Percentiles rank a stretch among this genome's conserved stretches.
Evolutionary conservation across 2,329 filamentous ascomycete species (phyloP).

Genomic region (Tolypocladium guangdongense): DNA sequence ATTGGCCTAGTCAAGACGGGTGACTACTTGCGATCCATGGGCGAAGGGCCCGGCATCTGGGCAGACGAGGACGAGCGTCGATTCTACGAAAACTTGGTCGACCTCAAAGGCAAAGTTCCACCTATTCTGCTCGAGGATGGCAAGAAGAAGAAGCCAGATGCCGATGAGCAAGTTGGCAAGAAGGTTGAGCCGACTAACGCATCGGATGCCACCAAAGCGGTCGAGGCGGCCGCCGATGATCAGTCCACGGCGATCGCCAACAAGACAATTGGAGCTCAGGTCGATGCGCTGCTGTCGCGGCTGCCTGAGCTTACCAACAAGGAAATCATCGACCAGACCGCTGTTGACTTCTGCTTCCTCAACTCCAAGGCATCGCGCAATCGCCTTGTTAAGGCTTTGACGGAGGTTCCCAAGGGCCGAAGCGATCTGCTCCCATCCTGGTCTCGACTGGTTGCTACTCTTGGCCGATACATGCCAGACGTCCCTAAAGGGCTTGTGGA

Average conservation of each 20-base stretch:
- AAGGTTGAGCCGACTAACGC: conserved; percentile 48
- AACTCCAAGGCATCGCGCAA: conserved; percentile 98
- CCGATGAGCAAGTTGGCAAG: conserved; percentile 73
- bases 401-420: conserved; percentile 89
- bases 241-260: conserved; percentile 91
- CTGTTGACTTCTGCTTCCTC: conserved; percentile 94
- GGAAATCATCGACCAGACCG: conserved; percentile 81
- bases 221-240: conserved; percentile 53
- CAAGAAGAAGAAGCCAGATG: conserved; percentile 84
- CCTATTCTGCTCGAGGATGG: conserved; percentile 85
- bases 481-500: conserved; percentile 85
- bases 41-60: conserved; percentile 91
- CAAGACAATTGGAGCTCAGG: conserved; percentile 94
- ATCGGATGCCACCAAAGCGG: conserved; percentile 36
- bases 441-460: conserved; percentile 82
- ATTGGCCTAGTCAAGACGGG: conserved; percentile 92
- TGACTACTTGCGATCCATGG: conserved; percentile 83
- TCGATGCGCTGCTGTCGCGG: conserved; percentile 77
- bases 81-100: conserved; percentile 95
- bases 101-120: conserved; percentile 91
- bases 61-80: conserved; percentile 96
- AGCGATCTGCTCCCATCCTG: conserved; percentile 85
- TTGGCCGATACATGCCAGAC: conserved; percentile 89
- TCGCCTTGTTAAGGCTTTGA: conserved; percentile 80
- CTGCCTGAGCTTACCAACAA: conserved; percentile 89